phyloP scores from a whole-genome alignment of 2,329 filamentous ascomycete genomes.

The Alternaria postmessia region DNA sequence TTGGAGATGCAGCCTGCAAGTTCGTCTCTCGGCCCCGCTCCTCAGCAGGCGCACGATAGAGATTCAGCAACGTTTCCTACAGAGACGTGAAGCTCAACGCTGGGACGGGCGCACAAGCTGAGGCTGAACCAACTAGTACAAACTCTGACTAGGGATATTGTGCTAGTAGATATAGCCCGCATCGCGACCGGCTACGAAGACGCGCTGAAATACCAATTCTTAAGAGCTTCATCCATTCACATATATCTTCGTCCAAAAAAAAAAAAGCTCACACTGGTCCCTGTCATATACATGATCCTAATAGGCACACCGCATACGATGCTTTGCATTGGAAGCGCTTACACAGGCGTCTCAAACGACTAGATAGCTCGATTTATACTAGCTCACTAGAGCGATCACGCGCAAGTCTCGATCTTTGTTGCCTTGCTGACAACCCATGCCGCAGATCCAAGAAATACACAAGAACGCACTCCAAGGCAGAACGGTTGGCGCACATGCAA shows the following conservation, averaged over 20 bases:
- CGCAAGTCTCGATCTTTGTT: background rate
- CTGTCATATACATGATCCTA: background rate
- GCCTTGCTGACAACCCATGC: background rate
- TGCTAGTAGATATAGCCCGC: background rate
- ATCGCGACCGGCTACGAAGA: background rate
- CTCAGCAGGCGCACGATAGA: background rate
- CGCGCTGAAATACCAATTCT: background rate
- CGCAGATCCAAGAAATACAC: conserved; percentile 1
- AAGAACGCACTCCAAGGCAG: background rate
- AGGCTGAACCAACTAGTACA: background rate
- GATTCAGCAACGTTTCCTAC: background rate
- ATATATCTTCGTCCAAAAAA: background rate
- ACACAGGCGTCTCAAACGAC: background rate
- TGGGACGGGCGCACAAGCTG: background rate
- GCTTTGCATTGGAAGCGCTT: background rate
- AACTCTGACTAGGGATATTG: background rate
- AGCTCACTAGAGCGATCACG: background rate
- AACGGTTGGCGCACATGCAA: background rate
- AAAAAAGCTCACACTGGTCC: background rate
- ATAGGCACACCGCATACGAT: background rate
- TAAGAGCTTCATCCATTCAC: background rate
- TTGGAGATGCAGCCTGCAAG: background rate
- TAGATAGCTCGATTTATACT: background rate
- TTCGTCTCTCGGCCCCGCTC: background rate
- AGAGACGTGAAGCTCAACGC: background rate